phyloP scores from a whole-genome alignment of 805 yeast genomes.

The Nakazawaea ishiwadae region DNA sequence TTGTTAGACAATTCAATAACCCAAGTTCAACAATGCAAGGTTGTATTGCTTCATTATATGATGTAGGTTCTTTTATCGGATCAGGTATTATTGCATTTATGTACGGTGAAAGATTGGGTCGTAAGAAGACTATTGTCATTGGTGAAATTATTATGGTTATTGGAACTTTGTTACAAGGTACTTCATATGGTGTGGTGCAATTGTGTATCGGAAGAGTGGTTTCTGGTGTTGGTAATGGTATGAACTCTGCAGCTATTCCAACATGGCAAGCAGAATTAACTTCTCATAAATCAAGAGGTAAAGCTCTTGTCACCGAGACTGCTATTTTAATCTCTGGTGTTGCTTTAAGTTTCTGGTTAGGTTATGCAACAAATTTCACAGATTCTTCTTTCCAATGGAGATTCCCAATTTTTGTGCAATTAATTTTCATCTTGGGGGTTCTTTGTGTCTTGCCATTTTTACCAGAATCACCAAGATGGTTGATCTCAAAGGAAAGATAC shows the following conservation, averaged over 20 bases:
- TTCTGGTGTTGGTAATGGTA: conserved; percentile 70
- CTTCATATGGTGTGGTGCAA: conserved; percentile 39
- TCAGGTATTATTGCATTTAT: conserved; percentile 44
- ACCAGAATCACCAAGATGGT: conserved; percentile 36
- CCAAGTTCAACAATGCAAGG: conserved; percentile 11
- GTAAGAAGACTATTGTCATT: conserved; percentile 46
- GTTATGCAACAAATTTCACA: conserved; percentile 54
- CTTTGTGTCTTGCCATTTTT: conserved; percentile 11
- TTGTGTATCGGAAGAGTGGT: conserved; percentile 59
- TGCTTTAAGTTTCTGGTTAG: conserved; percentile 56
- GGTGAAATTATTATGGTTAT: conserved; percentile 55
- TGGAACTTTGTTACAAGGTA: conserved; percentile 55
- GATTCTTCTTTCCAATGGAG: conserved; percentile 52
- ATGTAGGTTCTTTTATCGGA: conserved; percentile 52
- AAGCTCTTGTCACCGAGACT: conserved; percentile 52
- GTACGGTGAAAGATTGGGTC: conserved; percentile 50
- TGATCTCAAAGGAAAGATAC: conserved; percentile 39
- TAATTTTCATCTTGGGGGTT: conserved; percentile 30
- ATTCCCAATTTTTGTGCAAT: conserved; percentile 65
- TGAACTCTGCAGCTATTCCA: conserved; percentile 67
- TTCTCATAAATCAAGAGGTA: conserved; percentile 62
- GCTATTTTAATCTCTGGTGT: conserved; percentile 69
- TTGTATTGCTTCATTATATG: conserved; percentile 10
- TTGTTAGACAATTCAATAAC: conserved; percentile 8
- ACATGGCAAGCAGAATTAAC: conserved; percentile 70